Evolutionary conservation across 768 basidiomycete genomes (phyloP), one percentile per base, ranked within the genome.

Genomic region (Paxillus ammoniavirescens): DNA sequence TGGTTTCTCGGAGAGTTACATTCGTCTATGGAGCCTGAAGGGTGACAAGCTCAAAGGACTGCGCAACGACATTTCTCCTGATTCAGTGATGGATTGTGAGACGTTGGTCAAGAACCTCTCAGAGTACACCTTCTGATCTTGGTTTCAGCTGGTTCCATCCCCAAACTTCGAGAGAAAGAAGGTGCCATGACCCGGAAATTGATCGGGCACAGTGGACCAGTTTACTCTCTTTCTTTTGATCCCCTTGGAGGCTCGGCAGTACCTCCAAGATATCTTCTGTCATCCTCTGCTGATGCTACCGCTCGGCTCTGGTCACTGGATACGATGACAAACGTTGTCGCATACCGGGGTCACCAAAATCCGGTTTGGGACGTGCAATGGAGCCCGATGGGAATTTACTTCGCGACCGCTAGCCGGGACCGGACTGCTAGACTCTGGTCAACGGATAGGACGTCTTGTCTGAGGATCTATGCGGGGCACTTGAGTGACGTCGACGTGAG

Each of bases 361-460:
- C 94, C 97, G 0, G 87, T 99, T 0, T 99, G 97, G 97, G 97
- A 98, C 62, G 94, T 96, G 12, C 89, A 98, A 67, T 99, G 97
- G 97, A 95, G 92, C 64, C 96, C 97, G 9, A 86, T 93, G 78
- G 95, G 97, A 4, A 84, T 95, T n/a, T 98, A 99, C 73, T 99
- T 99, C 69, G 96, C 97, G 7, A 96, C 91, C 15, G 95, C 84
- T 15, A 95, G 94, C 62, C 77, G 97, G 49, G 97, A 99, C 70
- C 77, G 92, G 54, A 97, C 97, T 4, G 97, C 97, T 0, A 79
- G 95, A 65, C 77, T 99, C 47, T 99, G 97, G 97, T 93, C 91
- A 17, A 95, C 95, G 1, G 97, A 99, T 65, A 78, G 93, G 54
- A 84, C 84, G 9, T 84, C 86, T 6, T 89, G 93, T 54, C 67